These are phyloP conservation scores for Eucalyptus fibrosa DNA, from an alignment of 345 rosid genomes.

Conservation along the genomic window DNA sequence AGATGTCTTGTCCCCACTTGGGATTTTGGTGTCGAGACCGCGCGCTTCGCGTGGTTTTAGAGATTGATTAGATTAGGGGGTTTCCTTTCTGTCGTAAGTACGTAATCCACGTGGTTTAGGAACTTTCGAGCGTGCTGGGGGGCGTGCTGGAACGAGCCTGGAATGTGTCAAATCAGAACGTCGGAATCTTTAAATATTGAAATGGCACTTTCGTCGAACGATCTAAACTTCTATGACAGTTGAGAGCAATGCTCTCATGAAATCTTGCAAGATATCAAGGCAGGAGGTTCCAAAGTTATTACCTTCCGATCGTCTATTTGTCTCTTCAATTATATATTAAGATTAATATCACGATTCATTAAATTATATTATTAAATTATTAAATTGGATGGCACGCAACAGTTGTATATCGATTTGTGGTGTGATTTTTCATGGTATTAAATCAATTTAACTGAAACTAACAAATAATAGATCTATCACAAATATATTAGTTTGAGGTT, in stretches of 20 bases:
- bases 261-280: neutral
- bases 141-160: neutral
- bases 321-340: no score
- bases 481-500: rapidly evolving
- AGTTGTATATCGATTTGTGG: no score
- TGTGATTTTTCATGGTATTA: neutral
- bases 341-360: rapidly evolving
- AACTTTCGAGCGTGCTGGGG: neutral
- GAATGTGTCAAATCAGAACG: neutral
- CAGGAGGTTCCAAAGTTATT: neutral
- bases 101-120: neutral
- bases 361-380: rapidly evolving
- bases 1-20: neutral
- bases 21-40: neutral
- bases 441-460: no score
- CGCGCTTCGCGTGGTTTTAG: neutral
- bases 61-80: neutral
- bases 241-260: rapidly evolving
- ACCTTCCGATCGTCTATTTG: rapidly evolving
- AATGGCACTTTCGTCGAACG: rapidly evolving
- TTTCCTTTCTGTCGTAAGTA: neutral
- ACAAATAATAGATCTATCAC: rapidly evolving
- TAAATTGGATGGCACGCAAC: rapidly evolving
- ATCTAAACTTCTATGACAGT: neutral
- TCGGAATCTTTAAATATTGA: neutral